Evolutionary conservation across 495 filamentous ascomycete species (phyloP).

Genomic region (Echria macrotheca): DNA sequence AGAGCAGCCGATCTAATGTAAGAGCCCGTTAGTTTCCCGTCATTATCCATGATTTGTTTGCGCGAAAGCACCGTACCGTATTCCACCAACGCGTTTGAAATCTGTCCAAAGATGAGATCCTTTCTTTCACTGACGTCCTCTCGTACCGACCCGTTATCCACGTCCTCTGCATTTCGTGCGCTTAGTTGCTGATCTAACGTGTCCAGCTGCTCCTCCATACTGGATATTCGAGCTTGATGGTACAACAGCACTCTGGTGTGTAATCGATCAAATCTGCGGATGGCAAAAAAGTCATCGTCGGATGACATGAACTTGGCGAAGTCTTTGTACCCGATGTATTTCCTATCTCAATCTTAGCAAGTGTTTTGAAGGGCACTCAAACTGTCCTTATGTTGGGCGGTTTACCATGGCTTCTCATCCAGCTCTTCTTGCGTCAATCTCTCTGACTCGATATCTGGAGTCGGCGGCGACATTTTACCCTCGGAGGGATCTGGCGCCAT

Average conservation of each 20-base stretch:
- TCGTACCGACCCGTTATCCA: neutral
- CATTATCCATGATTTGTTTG: neutral
- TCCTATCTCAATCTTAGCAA: neutral
- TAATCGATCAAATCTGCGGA: neutral
- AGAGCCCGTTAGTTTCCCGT: neutral
- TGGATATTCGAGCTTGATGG: neutral
- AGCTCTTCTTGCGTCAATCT: neutral
- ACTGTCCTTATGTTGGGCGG: neutral
- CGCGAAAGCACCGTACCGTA: neutral
- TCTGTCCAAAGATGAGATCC: neutral
- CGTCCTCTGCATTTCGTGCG: neutral
- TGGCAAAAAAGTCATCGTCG: neutral
- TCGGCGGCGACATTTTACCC: too few species aligned
- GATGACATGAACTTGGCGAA: neutral
- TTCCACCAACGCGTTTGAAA: neutral
- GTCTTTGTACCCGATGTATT: slow-evolving; percentile 2
- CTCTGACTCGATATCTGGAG: too few species aligned
- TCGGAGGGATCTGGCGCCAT: too few species aligned
- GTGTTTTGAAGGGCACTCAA: neutral
- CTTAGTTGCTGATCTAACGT: neutral
- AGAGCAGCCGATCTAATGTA: neutral
- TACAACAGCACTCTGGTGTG: neutral
- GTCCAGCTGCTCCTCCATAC: neutral
- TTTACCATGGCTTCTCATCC: neutral
- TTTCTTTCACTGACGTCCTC: neutral